Evolutionary conservation across 2,329 filamentous ascomycete genomes (phyloP).

Genomic region (Pestalotiopsis sp.): DNA sequence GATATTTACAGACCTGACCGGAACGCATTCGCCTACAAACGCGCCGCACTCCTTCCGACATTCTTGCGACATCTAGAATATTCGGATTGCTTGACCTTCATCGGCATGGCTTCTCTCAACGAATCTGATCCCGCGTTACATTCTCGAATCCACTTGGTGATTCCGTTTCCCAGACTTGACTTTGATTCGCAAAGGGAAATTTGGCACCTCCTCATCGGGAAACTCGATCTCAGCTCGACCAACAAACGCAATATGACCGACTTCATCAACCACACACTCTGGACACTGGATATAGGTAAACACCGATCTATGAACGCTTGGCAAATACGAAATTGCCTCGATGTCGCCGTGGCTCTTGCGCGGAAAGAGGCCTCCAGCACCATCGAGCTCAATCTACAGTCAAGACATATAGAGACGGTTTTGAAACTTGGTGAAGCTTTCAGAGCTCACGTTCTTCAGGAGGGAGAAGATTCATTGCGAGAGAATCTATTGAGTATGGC

Average conservation of each 20-base stretch:
- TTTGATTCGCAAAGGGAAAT: conserved; percentile 12
- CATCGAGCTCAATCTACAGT: not conserved
- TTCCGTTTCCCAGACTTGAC: conserved; percentile 8
- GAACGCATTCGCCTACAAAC: not conserved
- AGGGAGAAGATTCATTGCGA: not conserved
- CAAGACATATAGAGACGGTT: not conserved
- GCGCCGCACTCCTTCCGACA: conserved; percentile 1
- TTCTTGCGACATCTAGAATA: conserved; percentile 19
- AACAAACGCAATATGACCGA: not conserved
- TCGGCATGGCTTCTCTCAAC: conserved; percentile 13
- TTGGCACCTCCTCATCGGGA: conserved; percentile 11
- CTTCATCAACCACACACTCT: not conserved
- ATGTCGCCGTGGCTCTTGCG: conserved; percentile 15
- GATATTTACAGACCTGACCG: conserved; percentile 18
- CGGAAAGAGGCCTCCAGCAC: not conserved
- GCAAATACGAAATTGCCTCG: conserved; percentile 19
- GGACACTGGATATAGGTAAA: not conserved
- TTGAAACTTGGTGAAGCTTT: not conserved
- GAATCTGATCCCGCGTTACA: conserved; percentile 11
- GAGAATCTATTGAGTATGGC: not conserved
- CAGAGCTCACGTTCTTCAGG: not conserved
- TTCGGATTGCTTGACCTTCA: conserved; percentile 17
- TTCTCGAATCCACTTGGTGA: conserved; percentile 9
- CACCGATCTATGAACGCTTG: conserved; percentile 17
- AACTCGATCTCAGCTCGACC: not conserved